Base-by-base conservation (phyloP, 2,329 filamentous ascomycete genomes). In the Orbilia quercus region DNA sequence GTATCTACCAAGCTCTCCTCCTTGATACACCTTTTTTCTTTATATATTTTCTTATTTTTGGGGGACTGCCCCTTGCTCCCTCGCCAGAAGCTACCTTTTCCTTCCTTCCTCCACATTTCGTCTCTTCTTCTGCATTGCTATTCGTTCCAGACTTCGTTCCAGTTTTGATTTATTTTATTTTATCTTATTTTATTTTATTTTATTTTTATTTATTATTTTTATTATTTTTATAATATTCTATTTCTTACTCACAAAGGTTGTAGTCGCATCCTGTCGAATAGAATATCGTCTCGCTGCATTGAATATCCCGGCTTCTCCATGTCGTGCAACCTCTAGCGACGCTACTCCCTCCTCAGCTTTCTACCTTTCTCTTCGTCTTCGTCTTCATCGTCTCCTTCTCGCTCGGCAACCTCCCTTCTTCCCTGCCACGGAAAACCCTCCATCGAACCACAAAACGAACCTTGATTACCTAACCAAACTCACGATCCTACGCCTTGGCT, bases 231-330 rank as follows among this genome's bases (percentile, higher is more conserved):
- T n/a, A n/a, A n/a, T n/a, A n/a, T n/a, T n/a, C n/a, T n/a, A n/a
- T n/a, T 7, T 34, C 59, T 65, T 54, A 53, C 69, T 66, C 69
- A 73, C 60, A 25, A 51, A 48, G 44, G 48, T 62, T 59, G 47
- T 51, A 66, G 69, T 73, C 53, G 69, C 69, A 73, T 65, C 60
- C 47, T 54, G 60, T 73, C 69, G 69, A 66, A 73, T 66, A 60
- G 60, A 73, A 66, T 22, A n/a, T n/a, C n/a, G n/a, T n/a, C 59
- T 31, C 53, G 31, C 59, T 72, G 67, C 60, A 64, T 73, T 73
- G 60, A n/a, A 51, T 66, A 59, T 54, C 47, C 51, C 54, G 54
- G 53, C 54, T 44, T 69, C 70, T 55, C 55, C 50, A 63, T 69
- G 70, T 59, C 58, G 70, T 64, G 63, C 58, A 69, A 60, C 69